Base-by-base conservation (phyloP, 805 yeast species). In the Lipomyces anomalus region DNA sequence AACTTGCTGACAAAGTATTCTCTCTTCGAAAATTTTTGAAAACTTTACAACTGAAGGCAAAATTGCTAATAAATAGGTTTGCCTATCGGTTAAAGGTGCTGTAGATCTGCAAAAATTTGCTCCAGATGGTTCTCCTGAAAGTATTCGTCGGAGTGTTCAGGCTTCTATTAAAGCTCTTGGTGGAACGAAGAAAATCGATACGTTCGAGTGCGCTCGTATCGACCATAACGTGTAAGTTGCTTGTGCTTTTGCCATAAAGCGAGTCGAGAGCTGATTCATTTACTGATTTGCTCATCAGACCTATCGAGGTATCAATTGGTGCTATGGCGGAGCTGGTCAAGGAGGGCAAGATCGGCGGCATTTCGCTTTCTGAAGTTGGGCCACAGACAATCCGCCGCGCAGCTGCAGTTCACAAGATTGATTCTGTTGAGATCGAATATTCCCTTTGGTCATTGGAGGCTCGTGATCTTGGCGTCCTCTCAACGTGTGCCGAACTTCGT, bases 401-500 rank as follows among this genome's bases (percentile, higher is more conserved):
- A 2, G 65, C 69, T 24, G 64, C 69, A 30, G 74, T 76, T 3
- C 60, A 63, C 34, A 80, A 80, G 33, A 72, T 86, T 45, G 71
- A 76, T 2, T 78, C 78, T 55, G 85, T 83, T 38, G 96, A 88
- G 66, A 71, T 83, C 37, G 97, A 88, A 64, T 74, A 80, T 48
- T 84, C 95, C 1, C 58, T 88, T 48, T 76, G 81, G 67, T 64
- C 78, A 13, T 72, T 76, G 35, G 84, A 82, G 16, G 74, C 82
- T 29, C 57, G 76, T 30, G 48, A 61, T 1, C 77, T 82, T 59
- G 95, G 90, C 1, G 72, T 83, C 18, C 75, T 80, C 50, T 74
- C 71, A 3, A 71, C 74, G 4, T 76, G 82, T 53, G 73, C 76
- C 13, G 77, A 80, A 47, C 64, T 72, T 24, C 69, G 69, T n/a